Evolutionary conservation across 805 yeast genomes (phyloP).

Genomic region (Metschnikowia vanudenii): DNA sequence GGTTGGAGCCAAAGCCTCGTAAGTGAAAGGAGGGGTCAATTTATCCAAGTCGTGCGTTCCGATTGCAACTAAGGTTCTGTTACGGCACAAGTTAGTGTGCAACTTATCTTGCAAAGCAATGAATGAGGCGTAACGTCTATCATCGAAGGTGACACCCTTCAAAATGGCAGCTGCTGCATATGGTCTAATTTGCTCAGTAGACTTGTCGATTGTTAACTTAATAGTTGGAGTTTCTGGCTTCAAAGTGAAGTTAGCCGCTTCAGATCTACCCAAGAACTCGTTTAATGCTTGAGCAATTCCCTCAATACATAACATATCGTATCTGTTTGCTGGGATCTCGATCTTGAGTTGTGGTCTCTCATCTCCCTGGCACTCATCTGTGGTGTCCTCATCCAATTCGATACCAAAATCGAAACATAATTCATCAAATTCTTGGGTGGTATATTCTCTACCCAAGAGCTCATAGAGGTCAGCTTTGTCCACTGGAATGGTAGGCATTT

Average conservation of each 20-base stretch:
- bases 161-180: constrained; percentile 94
- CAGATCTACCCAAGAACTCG: constrained; percentile 73
- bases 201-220: constrained; percentile 69
- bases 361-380: constrained; percentile 65
- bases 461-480: constrained; percentile 90
- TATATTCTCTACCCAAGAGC: constrained; percentile 56
- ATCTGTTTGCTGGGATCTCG: constrained; percentile 97
- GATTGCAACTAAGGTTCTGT: constrained; percentile 95
- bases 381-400: constrained; percentile 96
- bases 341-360: constrained; percentile 97
- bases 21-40: constrained; percentile 77
- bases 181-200: constrained; percentile 77
- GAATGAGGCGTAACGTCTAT: constrained; percentile 88
- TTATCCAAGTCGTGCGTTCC: constrained; percentile 96
- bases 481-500: constrained; percentile 95
- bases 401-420: constrained; percentile 96
- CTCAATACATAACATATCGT: constrained; percentile 96
- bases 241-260: constrained; percentile 66
- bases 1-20: constrained; percentile 78
- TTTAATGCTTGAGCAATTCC: constrained; percentile 95
- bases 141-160: constrained; percentile 77
- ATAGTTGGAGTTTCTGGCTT: constrained; percentile 59
- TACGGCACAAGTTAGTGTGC: constrained; percentile 93
- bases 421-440: constrained; percentile 93
- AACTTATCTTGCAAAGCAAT: constrained; percentile 94